These are phyloP conservation scores for Skeletonema menzelii DNA, from an alignment of 108 stramenopile genomes.

Conservation along the genomic window DNA sequence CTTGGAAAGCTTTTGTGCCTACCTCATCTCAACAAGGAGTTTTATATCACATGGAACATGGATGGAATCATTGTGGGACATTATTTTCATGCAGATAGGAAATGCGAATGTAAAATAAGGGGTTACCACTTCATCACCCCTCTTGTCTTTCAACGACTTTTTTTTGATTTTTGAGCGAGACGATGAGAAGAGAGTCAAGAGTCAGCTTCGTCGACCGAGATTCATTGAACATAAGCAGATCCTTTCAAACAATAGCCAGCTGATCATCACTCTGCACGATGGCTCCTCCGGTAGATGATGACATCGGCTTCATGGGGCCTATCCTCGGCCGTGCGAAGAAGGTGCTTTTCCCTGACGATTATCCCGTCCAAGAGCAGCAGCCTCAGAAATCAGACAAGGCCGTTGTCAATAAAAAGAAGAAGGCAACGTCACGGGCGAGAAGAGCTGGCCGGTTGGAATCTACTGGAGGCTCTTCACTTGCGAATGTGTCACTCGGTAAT, in stretches of 20 bases:
- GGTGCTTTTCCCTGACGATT: conserved; percentile 24
- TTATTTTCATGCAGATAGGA: too few relatives aligned
- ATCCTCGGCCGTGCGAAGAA: conserved; percentile 31
- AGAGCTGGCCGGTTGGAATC: conserved; percentile 8
- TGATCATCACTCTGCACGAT: not conserved
- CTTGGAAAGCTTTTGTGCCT: too few relatives aligned
- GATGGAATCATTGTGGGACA: too few relatives aligned
- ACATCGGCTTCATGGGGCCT: conserved; percentile 24
- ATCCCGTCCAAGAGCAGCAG: not conserved
- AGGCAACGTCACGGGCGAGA: conserved; percentile 9
- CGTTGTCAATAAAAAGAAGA: conserved; percentile 1
- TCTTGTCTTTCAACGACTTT: too few relatives aligned
- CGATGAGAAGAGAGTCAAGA: too few relatives aligned
- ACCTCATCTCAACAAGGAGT: too few relatives aligned
- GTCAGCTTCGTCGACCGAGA: too few relatives aligned
- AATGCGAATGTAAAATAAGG: too few relatives aligned
- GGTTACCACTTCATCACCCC: too few relatives aligned
- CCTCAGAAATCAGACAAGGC: not conserved
- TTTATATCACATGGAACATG: too few relatives aligned
- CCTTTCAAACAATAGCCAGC: not conserved
- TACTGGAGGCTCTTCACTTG: conserved; percentile 16
- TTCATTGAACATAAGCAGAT: too few relatives aligned
- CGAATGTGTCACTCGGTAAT: not conserved
- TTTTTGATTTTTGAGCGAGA: too few relatives aligned
- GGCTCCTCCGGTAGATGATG: conserved; percentile 1